These are phyloP conservation scores for Leccinum sublutescens DNA, from an alignment of 768 basidiomycete genomes.

Conservation along the genomic window DNA sequence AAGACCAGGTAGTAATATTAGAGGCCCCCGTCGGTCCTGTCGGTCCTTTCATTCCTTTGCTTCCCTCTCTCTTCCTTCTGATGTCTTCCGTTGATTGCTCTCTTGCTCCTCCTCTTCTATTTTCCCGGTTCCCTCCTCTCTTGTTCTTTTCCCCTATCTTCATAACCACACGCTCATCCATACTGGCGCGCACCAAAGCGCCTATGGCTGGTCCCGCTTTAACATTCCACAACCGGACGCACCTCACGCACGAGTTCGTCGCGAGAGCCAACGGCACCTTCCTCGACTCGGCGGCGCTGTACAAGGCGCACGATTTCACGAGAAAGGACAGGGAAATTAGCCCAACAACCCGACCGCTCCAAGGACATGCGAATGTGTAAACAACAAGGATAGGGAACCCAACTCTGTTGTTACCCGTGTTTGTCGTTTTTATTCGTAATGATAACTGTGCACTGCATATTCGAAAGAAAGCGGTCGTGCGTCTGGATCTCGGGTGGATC, in stretches of 20 bases:
- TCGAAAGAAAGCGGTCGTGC: neutral
- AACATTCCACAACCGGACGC: conserved; percentile 31
- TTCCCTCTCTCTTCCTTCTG: no score
- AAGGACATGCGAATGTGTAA: neutral
- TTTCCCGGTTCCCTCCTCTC: neutral
- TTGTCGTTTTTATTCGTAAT: no score
- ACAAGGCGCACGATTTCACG: conserved; percentile 22
- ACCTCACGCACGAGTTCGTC: conserved; percentile 30
- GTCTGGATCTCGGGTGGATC: neutral
- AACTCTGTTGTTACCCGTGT: no score
- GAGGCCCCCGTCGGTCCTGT: no score
- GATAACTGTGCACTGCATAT: neutral
- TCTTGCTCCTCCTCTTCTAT: neutral
- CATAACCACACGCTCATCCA: neutral
- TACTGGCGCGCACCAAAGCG: neutral
- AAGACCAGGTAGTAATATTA: no score
- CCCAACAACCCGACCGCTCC: neutral
- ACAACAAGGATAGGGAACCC: neutral
- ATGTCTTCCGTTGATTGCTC: neutral
- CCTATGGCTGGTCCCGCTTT: conserved; percentile 30
- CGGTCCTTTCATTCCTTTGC: neutral
- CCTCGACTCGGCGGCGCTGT: conserved; percentile 24
- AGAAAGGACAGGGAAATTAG: neutral
- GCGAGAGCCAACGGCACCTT: conserved; percentile 30
- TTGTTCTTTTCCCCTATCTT: neutral